Conservation (phyloP, 2,329 filamentous ascomycete genomes). For the Fusarium tupiense region DNA sequence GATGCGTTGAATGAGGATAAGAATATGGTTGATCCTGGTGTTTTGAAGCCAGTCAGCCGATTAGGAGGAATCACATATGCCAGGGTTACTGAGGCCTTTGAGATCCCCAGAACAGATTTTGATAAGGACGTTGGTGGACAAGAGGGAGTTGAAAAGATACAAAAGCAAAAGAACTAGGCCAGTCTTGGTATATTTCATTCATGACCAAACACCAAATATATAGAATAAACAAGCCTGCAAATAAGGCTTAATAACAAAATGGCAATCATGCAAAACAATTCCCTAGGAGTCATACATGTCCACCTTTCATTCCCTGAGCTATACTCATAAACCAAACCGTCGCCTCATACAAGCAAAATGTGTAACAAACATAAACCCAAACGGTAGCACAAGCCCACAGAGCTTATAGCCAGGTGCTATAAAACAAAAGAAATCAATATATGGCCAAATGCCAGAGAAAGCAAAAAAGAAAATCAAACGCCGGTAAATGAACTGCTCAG, state of each 20-base stretch:
- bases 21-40: constrained; percentile 77
- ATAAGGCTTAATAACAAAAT: neutral
- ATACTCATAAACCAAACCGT: constrained; percentile 10
- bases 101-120: constrained; percentile 73
- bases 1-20: constrained; percentile 85
- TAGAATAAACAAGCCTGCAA: constrained; percentile 5
- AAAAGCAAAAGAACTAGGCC: constrained; percentile 30
- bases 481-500: constrained; percentile 42
- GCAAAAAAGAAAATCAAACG: neutral
- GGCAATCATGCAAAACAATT: neutral
- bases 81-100: constrained; percentile 73
- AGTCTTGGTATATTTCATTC: constrained; percentile 16
- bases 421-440: constrained; percentile 24
- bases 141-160: constrained; percentile 66
- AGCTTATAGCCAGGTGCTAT: constrained; percentile 11
- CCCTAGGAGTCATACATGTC: neutral
- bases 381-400: constrained; percentile 11
- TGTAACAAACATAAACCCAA: constrained; percentile 2
- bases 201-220: constrained; percentile 6
- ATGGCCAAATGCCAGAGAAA: constrained; percentile 6
- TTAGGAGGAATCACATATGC: constrained; percentile 89
- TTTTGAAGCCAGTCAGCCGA: constrained; percentile 79
- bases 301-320: neutral
- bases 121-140: constrained; percentile 61
- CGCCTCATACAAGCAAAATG: neutral